Evolutionary conservation across 2,329 filamentous ascomycete species (phyloP), one percentile per base, ranked within the genome.

Genomic region (Pestalotiopsis sp.): DNA sequence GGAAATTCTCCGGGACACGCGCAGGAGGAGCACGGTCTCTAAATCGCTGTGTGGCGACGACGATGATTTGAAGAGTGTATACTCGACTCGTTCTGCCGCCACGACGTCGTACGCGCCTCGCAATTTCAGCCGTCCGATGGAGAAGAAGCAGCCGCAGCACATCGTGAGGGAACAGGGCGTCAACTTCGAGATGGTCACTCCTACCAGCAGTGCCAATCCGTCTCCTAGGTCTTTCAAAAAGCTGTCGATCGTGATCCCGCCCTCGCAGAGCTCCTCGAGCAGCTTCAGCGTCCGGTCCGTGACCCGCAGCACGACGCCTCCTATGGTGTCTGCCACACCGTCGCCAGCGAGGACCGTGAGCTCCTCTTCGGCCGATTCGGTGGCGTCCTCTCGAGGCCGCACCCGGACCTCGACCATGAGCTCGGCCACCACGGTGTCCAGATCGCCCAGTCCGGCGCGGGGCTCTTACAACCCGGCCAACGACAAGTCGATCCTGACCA

Each of bases 111-210:
- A 69, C 39, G 13, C 39, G 25, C 67, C 63, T 25, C 56, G 67
- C 4, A 58, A 25, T 13, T 31, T 49, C 13, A 20, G 25, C 36
- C 12, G 27, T 31, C 9, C n/a, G 14, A 27, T 36, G 27, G 49
- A 39, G 52, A 45, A 65, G 52, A 68, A 60, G 67, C 49, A 52
- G 17, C 13, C 6, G 2, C 14, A 52, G n/a, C n/a, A 52, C 0
- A 52, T 38, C 6, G 52, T 68, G 9, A 64, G 36, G 17, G 67
- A 39, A 4, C 52, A 60, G 7, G 58, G 62, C 12, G 27, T 61
- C 38, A 25, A 61, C 0, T 68, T 68, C 25, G 67, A 68, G 25
- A 65, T 68, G 52, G 3, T 68, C 2, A 57, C 41, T 49, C 61
- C 62, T 23, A 4, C 27, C 5, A 17, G 36, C 2, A 27, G 14